phyloP scores from a whole-genome alignment of 1,139 yeast genomes.

The Blastobotrys buckinghamii region DNA sequence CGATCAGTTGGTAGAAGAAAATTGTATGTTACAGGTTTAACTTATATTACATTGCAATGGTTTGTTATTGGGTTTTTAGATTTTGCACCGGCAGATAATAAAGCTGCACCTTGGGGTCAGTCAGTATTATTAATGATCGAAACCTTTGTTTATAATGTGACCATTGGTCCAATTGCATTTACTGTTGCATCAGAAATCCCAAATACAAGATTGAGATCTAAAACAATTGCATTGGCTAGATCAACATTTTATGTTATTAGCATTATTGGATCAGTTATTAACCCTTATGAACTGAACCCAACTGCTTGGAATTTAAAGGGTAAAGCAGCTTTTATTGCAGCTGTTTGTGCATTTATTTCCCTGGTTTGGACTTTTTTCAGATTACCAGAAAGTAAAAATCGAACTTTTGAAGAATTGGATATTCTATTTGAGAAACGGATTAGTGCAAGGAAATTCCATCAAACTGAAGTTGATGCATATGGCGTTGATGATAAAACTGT shows the following conservation, averaged over 20 bases:
- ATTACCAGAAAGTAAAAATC: conserved; percentile 53
- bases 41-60: conserved; percentile 34
- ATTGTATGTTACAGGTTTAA: conserved; percentile 42
- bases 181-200: conserved; percentile 53
- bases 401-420: conserved; percentile 58
- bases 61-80: conserved; percentile 24
- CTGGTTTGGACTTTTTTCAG: conserved; percentile 46
- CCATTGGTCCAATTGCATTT: conserved; percentile 53
- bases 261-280: conserved; percentile 39
- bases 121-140: conserved; percentile 16
- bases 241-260: conserved; percentile 42
- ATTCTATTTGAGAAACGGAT: conserved; percentile 20
- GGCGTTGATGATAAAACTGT: not conserved
- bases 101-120: conserved; percentile 5
- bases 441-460: conserved; percentile 17
- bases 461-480: conserved; percentile 4
- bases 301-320: conserved; percentile 53
- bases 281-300: conserved; percentile 53
- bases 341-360: conserved; percentile 31
- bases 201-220: conserved; percentile 47
- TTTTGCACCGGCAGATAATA: not conserved
- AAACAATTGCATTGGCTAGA: conserved; percentile 50
- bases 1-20: conserved; percentile 42
- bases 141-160: conserved; percentile 39
- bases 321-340: conserved; percentile 38